Base-by-base conservation (phyloP, 2,329 filamentous ascomycete species). In the Triangularia verruculosa region DNA sequence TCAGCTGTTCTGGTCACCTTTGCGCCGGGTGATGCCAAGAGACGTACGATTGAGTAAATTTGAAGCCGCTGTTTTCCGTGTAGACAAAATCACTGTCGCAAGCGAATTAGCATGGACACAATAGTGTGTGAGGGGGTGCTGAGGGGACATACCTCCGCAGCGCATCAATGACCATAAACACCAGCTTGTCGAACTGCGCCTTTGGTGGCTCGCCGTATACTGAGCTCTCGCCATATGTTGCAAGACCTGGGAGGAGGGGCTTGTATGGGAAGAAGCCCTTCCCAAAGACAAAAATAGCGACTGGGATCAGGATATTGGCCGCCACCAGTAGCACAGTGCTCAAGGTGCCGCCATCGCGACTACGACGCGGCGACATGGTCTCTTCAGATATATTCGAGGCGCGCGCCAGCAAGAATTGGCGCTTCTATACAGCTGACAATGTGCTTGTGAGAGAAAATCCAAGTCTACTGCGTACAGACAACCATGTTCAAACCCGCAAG, bases 131-230 rank as follows among this genome's bases (percentile, higher is more conserved):
- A 17, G 61, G 74, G 25, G 22, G 17, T 17, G 28, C 3, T 9
- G 28, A 9, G n/a, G 20, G 7, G 25, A 39, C 52, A 17, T 82
- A 93, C 91, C 91, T 96, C 77, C 93, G 85, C 75, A 99, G 77
- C 24, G 95, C 94, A 83, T 99, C 95, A 27, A 99, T 90, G 6
- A 99, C 93, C 94, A 99, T 98, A 76, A 99, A 97, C 61, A 99
- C 82, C 60, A 98, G 81, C 72, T 89, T 93, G 76, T 98, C 88
- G 75, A 99, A 99, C 0, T 90, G 87, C 32, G 91, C 84, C 57
- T 82, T 77, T 2, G 90, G 87, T 6, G 82, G 82, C 55, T 77
- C 72, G 20, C 80, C 39, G 17, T 81, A 78, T 27, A 83, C 72
- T 28, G 84, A 73, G 56, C 82, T 71, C 47, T 61, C 66, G 66